Base-by-base conservation (phyloP, 352 stramenopile species). In the Phytophthora aleatoria region DNA sequence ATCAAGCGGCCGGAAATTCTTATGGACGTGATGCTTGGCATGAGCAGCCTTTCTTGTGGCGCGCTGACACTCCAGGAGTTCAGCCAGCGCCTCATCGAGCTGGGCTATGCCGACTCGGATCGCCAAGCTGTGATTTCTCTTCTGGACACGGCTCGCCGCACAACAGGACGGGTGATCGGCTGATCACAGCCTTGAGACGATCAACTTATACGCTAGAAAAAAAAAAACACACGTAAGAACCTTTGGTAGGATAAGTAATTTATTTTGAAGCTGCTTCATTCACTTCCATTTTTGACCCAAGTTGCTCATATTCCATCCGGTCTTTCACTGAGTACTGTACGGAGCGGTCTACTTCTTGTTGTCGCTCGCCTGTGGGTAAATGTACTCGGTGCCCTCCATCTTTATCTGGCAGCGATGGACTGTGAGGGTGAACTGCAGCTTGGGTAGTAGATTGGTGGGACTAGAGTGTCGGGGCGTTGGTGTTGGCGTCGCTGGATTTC, bases 401-500 rank as follows among this genome's bases (percentile, higher is more conserved):
- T 87, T 92, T 80, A 91, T 90, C 50, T 84, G 73, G 56, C 86
- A 93, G 33, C 84, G 77, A 61, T 92, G 86, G 31, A 94, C 73
- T n/a, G 80, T 92, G 58, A 94, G 73, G 39, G 69, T 81, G 67
- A 94, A 92, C 68, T 90, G 76, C 41, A 94, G 67, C 67, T 83
- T 92, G 11, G 86, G 86, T 30, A 94, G 70, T 50, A 91, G 60
- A 41, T 77, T 87, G 24, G 68, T 73, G 30, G 76, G 68, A 58
- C 73, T 81, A 9, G 73, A 76, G 31, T 85, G 71, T 52, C 66
- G 50, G 31, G 77, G 73, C 10, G 79, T 89, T 8, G 72, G 38
- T 5, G 69, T 57, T 20, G 79, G 72, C 1, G 73, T 58, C 11
- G 62, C 49, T 20, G 60, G 45, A 52, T 50, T 74, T 36, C 52